Conservation (phyloP, 1,284 basidiomycete genomes). For the Pisolithus thermaeus region DNA sequence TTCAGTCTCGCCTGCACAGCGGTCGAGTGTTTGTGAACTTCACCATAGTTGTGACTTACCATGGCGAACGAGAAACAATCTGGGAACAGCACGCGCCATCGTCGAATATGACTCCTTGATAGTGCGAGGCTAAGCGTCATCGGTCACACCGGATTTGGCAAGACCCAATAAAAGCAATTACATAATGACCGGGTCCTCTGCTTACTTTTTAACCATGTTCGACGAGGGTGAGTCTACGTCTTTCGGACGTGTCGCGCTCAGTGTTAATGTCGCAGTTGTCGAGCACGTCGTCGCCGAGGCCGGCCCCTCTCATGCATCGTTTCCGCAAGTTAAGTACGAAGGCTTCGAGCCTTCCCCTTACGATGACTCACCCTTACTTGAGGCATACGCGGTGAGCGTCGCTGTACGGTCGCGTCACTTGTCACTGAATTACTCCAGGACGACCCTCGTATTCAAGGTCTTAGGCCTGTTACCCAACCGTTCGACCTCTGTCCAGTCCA, state of each 20-base stretch:
- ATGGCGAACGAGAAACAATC: slow-evolving; percentile 74
- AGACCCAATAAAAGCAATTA: background rate
- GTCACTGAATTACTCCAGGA: slow-evolving; percentile 25
- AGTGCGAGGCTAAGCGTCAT: background rate
- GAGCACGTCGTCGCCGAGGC: slow-evolving; percentile 67
- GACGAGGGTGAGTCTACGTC: slow-evolving; percentile 70
- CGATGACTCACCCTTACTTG: slow-evolving; percentile 41
- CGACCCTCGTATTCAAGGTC: slow-evolving; percentile 33
- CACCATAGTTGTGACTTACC: slow-evolving; percentile 36
- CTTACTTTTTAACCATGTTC: slow-evolving; percentile 48
- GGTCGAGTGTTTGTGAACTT: background rate
- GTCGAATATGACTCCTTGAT: background rate
- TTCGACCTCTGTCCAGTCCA: slow-evolving; percentile 87
- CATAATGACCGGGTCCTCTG: background rate
- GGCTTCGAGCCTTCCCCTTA: slow-evolving; percentile 77
- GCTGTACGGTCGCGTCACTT: slow-evolving; percentile 1
- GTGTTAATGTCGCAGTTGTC: slow-evolving; percentile 53
- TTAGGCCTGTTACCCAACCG: slow-evolving; percentile 40
- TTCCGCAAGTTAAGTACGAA: slow-evolving; percentile 69
- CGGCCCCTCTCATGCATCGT: slow-evolving; percentile 35
- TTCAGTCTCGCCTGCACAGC: slow-evolving; percentile 77
- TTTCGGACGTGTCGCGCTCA: background rate
- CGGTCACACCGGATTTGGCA: background rate
- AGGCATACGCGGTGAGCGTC: slow-evolving; percentile 38
- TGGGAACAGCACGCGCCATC: slow-evolving; percentile 57